These are phyloP conservation scores for Scheffersomyces lignosus DNA, from an alignment of 805 yeast species.

Conservation along the genomic window DNA sequence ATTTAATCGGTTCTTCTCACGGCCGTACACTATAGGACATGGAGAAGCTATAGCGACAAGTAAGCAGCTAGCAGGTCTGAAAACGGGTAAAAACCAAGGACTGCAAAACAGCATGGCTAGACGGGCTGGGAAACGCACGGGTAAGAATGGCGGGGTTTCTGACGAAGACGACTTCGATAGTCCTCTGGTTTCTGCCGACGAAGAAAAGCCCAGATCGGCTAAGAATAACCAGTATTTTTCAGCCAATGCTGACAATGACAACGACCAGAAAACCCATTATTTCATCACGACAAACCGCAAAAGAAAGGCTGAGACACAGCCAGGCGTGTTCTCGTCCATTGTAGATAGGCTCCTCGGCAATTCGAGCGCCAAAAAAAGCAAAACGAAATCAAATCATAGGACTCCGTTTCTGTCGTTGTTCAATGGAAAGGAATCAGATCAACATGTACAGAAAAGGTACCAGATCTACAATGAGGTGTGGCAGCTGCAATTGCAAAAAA, in stretches of 20 bases:
- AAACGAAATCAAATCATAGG: not conserved
- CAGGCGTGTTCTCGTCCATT: too few relatives aligned
- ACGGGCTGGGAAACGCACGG: not conserved
- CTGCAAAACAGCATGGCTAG: too few relatives aligned
- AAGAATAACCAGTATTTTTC: too few relatives aligned
- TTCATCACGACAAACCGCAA: slow-evolving; percentile 14
- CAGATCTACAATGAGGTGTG: slow-evolving; percentile 24
- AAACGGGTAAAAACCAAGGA: too few relatives aligned
- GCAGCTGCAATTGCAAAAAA: slow-evolving; percentile 26
- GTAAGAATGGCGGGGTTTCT: not conserved
- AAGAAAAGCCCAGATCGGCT: too few relatives aligned
- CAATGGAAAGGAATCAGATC: slow-evolving; percentile 22
- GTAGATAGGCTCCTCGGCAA: too few relatives aligned
- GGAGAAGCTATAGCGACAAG: too few relatives aligned
- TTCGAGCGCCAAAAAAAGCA: not conserved
- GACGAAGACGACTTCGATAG: not conserved
- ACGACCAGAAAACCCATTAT: slow-evolving; percentile 37
- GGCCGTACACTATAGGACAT: too few relatives aligned
- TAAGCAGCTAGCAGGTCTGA: too few relatives aligned
- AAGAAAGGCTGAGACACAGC: not conserved
- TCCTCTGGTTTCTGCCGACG: too few relatives aligned
- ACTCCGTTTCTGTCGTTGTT: slow-evolving; percentile 26
- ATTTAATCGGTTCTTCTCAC: too few relatives aligned
- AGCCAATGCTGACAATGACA: slow-evolving; percentile 3
- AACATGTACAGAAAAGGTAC: slow-evolving; percentile 22